Evolutionary conservation across 2,329 filamentous ascomycete species (phyloP), one percentile per base, ranked within the genome.

Genomic region (Curvularia verruculosa): DNA sequence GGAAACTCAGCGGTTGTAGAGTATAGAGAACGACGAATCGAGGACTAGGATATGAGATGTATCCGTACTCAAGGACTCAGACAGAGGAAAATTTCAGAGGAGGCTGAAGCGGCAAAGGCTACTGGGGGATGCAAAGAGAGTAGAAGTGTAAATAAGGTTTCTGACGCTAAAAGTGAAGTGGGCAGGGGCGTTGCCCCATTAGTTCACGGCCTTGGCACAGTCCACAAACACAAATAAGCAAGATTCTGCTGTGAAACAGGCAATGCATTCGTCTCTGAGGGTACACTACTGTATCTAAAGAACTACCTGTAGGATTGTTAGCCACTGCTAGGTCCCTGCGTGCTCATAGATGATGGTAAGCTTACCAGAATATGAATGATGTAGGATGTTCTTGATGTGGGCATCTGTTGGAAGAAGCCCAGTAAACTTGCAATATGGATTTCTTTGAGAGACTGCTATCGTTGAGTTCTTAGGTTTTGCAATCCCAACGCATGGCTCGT

Each of bases 61-160:
- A 28, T 18, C 9, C 29, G 24, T 39, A 10, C 3, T 5, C 24
- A 37, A 5, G 5, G 15, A n/a, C 12, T 15, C 28, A 28, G 9
- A 21, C 19, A 29, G 39, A 34, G 28, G 1, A n/a, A 13, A 21
- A 9, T 8, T n/a, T 12, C 5, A 19, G 6, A 36, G 40, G 37
- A 47, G 18, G 51, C 49, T 41, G 49, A 51, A 41, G 45, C 13
- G 31, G 52, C 7, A 46, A 37, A 21, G 36, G 46, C 48, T 23
- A 51, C 18, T 40, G n/a, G 50, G 41, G 34, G 26, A 48, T 24
- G 36, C 34, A 41, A 48, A 52, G 58, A 34, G 36, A 28, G 31
- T 21, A 59, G 60, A 56, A 48, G 60, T 63, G 56, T 15, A 49
- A 63, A 53, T 63, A 63, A 61, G 59, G 60, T 63, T 61, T 56